A percentile compares a stretch with the other conserved stretches of the same genome.
Conservation (phyloP, 2,329 filamentous ascomycete genomes). For the Orbilia ellipsospora region DNA sequence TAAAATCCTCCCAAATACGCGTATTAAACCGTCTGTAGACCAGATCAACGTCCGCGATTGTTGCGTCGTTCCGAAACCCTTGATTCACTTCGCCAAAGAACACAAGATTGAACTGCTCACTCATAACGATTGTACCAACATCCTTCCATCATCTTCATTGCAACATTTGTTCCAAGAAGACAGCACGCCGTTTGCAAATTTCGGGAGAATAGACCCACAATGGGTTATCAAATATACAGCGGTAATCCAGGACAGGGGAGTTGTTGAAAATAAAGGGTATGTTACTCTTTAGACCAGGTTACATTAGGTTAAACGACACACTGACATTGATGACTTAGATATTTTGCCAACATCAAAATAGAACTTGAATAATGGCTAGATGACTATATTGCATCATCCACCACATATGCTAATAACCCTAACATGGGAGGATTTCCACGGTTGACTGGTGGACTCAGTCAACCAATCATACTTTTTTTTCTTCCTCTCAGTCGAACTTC, state of each 20-base stretch:
- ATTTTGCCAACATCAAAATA: conserved; percentile 44
- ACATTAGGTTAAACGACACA: background rate
- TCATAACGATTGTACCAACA: conserved; percentile 92
- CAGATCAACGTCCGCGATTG: conserved; percentile 97
- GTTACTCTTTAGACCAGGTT: conserved; percentile 5
- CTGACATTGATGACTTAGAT: conserved; percentile 14
- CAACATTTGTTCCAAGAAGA: conserved; percentile 83
- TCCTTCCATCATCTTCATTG: conserved; percentile 85
- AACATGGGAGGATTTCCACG: background rate
- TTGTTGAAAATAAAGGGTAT: conserved; percentile 98
- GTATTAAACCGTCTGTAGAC: conserved; percentile 81
- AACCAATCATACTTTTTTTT: conserved; percentile 97
- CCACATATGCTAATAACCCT: background rate
- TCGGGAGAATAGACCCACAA: conserved; percentile 79
- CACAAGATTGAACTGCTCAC: conserved; percentile 87
- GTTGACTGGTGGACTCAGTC: conserved; percentile 56
- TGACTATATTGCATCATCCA: background rate
- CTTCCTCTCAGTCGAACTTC: conserved; percentile 92
- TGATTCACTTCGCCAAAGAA: conserved; percentile 84
- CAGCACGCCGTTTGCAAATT: conserved; percentile 4
- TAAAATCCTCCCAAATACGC: conserved; percentile 78
- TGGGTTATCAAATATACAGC: conserved; percentile 99
- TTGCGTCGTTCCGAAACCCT: conserved; percentile 90
- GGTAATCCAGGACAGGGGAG: conserved; percentile 89
- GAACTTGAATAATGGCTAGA: conserved; percentile 2